Conservation (phyloP, 345 rosid genomes). For the Trapa incisa region DNA sequence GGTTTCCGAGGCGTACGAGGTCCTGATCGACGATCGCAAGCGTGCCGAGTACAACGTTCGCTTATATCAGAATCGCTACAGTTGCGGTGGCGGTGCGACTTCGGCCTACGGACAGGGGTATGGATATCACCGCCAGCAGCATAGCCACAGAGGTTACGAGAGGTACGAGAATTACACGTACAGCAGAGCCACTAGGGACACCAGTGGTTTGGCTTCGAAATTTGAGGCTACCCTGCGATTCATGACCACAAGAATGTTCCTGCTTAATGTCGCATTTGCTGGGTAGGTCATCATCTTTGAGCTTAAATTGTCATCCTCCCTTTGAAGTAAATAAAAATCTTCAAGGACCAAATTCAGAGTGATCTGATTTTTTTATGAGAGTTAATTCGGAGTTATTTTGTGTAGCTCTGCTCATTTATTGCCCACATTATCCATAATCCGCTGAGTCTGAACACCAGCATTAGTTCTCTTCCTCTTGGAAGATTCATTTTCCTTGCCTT, state of each 20-base stretch:
- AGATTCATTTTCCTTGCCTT: not conserved
- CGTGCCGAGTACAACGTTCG: constrained; percentile 53
- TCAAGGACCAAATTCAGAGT: not conserved
- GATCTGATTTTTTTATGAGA: not conserved
- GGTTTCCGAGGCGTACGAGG: constrained; percentile 74
- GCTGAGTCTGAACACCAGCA: not conserved
- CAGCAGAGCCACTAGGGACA: constrained; percentile 13
- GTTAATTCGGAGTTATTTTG: not conserved
- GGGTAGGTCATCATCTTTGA: constrained; percentile 27
- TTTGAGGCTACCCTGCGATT: constrained; percentile 34
- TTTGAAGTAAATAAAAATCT: not conserved
- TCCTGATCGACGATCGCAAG: constrained; percentile 47
- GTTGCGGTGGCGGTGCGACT: constrained; percentile 14
- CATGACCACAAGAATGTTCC: constrained; percentile 59
- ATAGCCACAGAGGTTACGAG: constrained; percentile 6
- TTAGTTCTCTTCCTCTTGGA: not conserved
- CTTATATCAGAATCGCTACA: constrained; percentile 13
- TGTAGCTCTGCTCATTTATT: not conserved
- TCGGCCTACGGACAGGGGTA: constrained; percentile 21
- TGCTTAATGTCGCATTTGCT: constrained; percentile 49
- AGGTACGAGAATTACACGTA: constrained; percentile 16
- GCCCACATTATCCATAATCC: not conserved
- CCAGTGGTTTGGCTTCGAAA: constrained; percentile 12
- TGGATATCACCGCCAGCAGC: constrained; percentile 3
- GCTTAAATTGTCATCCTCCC: not conserved